Conservation (phyloP, 768 basidiomycete genomes). For the Tylopilus cervinicoccineus region DNA sequence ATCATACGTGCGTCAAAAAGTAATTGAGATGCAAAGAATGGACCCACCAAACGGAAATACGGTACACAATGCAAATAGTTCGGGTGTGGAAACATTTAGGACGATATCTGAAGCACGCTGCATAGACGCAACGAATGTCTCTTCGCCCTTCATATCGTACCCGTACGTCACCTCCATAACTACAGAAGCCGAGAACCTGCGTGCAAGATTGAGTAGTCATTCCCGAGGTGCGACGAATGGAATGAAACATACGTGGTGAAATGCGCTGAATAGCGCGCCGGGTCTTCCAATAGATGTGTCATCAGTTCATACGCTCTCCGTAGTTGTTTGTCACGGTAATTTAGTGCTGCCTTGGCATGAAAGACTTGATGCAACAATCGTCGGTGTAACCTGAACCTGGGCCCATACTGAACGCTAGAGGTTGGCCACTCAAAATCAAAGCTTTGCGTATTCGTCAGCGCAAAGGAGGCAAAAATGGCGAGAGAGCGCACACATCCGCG, state of each 20-base stretch:
- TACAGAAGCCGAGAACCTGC: background rate
- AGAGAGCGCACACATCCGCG: conserved; percentile 6
- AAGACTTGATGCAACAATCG: conserved; percentile 19
- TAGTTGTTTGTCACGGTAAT: conserved; percentile 15
- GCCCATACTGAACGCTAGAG: conserved; percentile 17
- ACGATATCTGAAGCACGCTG: background rate
- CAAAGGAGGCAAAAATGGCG: background rate
- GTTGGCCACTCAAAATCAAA: conserved; percentile 20
- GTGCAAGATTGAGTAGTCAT: background rate
- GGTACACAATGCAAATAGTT: background rate
- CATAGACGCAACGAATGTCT: conserved; percentile 8
- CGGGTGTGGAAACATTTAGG: background rate
- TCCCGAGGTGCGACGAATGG: background rate
- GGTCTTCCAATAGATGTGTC: conserved; percentile 4
- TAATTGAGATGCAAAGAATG: background rate
- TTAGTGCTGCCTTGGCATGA: conserved; percentile 5
- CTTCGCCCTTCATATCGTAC: conserved; percentile 4
- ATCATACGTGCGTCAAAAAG: background rate
- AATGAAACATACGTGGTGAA: conserved; percentile 12
- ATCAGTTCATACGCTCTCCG: conserved; percentile 11
- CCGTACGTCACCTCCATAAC: conserved; percentile 19
- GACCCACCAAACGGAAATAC: background rate
- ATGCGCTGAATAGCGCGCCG: conserved; percentile 4
- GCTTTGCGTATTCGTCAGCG: background rate
- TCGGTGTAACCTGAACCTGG: conserved; percentile 21